These are phyloP conservation scores for Cordyceps militaris DNA, from an alignment of 2,329 filamentous ascomycete species.

Conservation along the genomic window DNA sequence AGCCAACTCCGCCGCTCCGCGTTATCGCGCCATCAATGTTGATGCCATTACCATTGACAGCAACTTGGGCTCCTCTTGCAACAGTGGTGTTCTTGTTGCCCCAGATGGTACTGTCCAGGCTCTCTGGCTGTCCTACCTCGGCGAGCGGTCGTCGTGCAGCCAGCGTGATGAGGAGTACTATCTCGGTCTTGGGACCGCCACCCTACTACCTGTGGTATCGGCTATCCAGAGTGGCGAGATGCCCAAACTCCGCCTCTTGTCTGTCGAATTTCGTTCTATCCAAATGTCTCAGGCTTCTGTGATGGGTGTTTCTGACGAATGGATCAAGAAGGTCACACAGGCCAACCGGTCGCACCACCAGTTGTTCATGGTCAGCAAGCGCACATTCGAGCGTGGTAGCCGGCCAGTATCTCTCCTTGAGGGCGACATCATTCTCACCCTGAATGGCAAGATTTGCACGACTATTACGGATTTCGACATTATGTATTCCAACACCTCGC, in stretches of 20 bases:
- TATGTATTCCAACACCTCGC: constrained; percentile 83
- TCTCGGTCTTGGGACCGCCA: constrained; percentile 82
- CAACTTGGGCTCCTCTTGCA: constrained; percentile 81
- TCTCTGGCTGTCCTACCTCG: constrained; percentile 93
- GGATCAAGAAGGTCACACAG: constrained; percentile 83
- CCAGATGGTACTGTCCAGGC: constrained; percentile 91
- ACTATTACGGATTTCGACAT: constrained; percentile 87
- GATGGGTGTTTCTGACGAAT: constrained; percentile 93
- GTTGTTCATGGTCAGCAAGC: constrained; percentile 96
- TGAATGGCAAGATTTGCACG: constrained; percentile 90
- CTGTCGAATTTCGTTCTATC: constrained; percentile 89
- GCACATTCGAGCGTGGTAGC: constrained; percentile 55
- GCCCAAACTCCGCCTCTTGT: constrained; percentile 81
- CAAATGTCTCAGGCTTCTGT: constrained; percentile 96
- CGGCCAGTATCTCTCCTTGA: constrained; percentile 61
- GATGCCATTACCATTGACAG: constrained; percentile 97
- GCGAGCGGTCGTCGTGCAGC: constrained; percentile 71
- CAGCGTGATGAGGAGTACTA: constrained; percentile 95
- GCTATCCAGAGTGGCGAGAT: constrained; percentile 74
- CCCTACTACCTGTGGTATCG: constrained; percentile 78
- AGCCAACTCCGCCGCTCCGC: constrained; percentile 81
- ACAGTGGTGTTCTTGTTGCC: constrained; percentile 83
- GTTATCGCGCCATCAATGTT: constrained; percentile 91
- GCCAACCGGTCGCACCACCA: constrained; percentile 91
- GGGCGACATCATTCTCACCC: constrained; percentile 83